Base-by-base conservation (phyloP, 2,329 filamentous ascomycete species). In the Alternaria brassicae region DNA sequence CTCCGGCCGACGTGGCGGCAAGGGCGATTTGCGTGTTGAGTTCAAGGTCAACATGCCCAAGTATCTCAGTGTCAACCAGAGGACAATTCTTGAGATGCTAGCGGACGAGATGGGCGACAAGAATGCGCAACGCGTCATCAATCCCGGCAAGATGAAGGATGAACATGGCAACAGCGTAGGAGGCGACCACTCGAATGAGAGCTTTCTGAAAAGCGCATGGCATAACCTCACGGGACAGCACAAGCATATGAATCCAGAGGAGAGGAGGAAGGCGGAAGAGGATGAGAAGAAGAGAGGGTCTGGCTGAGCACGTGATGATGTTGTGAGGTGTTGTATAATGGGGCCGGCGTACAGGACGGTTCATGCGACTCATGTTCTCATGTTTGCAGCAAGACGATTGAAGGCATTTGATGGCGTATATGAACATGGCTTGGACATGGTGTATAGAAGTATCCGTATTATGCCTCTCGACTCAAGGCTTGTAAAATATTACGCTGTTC, bases 41-140 rank as follows among this genome's bases (percentile, higher is more conserved):
- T 99, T 97, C 85, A 92, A 92, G 77, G 91, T 99, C 44, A 83
- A 86, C 54, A 97, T 98, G 92, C 95, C 95, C 44, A 98, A 97
- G 81, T 97, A 94, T 72, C 84, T 99, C 65, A 92, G 86, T 54
- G 86, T 90, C 44, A 98, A 97, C 80, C 93, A 99, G 82, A 86
- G 95, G 53, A 96, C 92, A 1, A 91, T 99, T 59, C 81, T 96
- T 42, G 95, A 99, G 81, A 94, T 98, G 87, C 86, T 99, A 65
- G 95, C 95, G 6, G 93, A 99, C 71, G 95, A 99, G 81, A 90
- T 99, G 88, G 89, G 87, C 37, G 95, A 99, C 79, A 93, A 93
- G 82, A 92, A 87, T 27, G 95, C 95, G 32, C 95, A 92, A 81
- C 86, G 95, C 44, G 87, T 96, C 56, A 98, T 99, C 93, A 94